Base-by-base conservation (phyloP, 1,284 basidiomycete species). In the Coniferiporia weirii region DNA sequence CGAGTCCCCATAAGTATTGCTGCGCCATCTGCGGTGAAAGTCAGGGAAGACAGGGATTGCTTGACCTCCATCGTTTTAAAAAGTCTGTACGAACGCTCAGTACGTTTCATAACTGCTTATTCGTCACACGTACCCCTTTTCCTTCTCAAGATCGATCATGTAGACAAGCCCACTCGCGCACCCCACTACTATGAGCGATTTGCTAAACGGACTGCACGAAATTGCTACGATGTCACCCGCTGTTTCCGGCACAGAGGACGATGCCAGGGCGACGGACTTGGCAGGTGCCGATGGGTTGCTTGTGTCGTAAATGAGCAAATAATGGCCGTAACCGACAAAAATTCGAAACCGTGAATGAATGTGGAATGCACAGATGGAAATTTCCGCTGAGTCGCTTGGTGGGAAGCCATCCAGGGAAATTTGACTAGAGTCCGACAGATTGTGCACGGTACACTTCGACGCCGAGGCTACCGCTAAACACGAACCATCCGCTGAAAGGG, bases 121-220 rank as follows among this genome's bases (percentile, higher is more conserved):
- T 9, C 35, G 13, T 52, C n/a, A 40, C 0, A 72, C 81, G 51
- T 64, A 88, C 86, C 79, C 79, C 65, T 83, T 85, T 62, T 89
- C 87, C 68, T 88, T 89, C 56, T 89, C 86, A 32, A 90, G 67
- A 66, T 90, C 87, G 50, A 89, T 70, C 7, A 89, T 73, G 3
- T 70, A 75, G 12, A 88, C 74, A 36, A 72, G 72, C 0, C 85
- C 85, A 4, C 71, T 73, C n/a, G 76, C 73, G 49, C 78, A 83
- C 0, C 77, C 80, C 40, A 78, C 76, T 8, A 83, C 83, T 13
- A 86, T 74, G 45, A 89, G 71, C 0, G 82, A 84, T 70, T 84
- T 87, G 70, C 85, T 89, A 69, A 87, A 89, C 4, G 87, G 85
- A 61, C 87, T 89, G 64, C 79, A 82, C 6, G 82, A 73, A 15